These are phyloP conservation scores for Exophiala lecanii-corni DNA, from an alignment of 2,329 filamentous ascomycete genomes.

Conservation along the genomic window DNA sequence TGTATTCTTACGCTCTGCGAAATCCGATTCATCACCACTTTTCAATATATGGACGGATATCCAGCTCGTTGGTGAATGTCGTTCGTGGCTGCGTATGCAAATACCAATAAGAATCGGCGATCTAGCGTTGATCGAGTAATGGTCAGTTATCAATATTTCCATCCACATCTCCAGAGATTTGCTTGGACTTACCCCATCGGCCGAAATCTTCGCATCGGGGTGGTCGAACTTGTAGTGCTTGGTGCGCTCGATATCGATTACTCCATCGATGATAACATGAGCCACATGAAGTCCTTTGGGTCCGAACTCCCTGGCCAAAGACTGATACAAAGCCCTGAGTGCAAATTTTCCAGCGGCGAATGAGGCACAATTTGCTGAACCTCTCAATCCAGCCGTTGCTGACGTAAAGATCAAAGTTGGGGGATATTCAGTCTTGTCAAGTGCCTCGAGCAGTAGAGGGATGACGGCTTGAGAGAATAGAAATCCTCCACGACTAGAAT, in stretches of 20 bases:
- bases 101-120: conserved; percentile 82
- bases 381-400: conserved; percentile 74
- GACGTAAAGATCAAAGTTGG: conserved; percentile 82
- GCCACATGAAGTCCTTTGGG: conserved; percentile 79
- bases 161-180: conserved; percentile 1
- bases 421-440: conserved; percentile 54
- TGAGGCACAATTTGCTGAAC: conserved; percentile 61
- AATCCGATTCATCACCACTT: conserved; percentile 65
- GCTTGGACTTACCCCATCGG: conserved; percentile 61
- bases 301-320: conserved; percentile 75
- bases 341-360: conserved; percentile 82
- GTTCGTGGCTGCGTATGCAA: conserved; percentile 75
- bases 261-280: conserved; percentile 76
- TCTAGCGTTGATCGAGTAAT: conserved; percentile 47
- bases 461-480: conserved; percentile 68
- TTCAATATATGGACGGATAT: conserved; percentile 63
- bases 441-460: conserved; percentile 64
- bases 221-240: conserved; percentile 55
- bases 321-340: conserved; percentile 67
- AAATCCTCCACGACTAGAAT: conserved; percentile 57
- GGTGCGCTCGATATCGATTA: conserved; percentile 74
- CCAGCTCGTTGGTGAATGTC: conserved; percentile 62
- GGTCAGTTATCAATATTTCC: not conserved
- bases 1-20: too few relatives aligned
- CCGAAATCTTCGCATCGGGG: conserved; percentile 64